A percentile compares a stretch with the other conserved stretches of the same genome.
Conservation (phyloP, 1,139 yeast genomes). For the Yamadazyma buinensis region DNA sequence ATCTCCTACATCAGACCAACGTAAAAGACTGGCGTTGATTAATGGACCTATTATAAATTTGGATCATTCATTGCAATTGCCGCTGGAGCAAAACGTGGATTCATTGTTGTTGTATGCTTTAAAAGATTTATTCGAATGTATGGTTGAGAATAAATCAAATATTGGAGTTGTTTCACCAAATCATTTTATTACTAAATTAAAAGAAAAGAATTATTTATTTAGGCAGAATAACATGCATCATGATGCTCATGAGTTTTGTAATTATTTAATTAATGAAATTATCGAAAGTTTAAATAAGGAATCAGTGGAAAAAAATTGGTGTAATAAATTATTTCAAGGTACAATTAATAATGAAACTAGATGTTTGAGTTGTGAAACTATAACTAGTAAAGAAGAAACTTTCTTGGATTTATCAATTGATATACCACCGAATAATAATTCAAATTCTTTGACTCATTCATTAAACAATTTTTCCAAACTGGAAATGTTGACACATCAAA, state of each 20-base stretch:
- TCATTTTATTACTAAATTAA: slow-evolving; percentile 67
- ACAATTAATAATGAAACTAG: slow-evolving; percentile 80
- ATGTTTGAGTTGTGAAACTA: slow-evolving; percentile 87
- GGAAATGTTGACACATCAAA: slow-evolving; percentile 81
- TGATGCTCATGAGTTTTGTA: slow-evolving; percentile 95
- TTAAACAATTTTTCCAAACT: slow-evolving; percentile 77
- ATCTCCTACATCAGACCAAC: slow-evolving; percentile 63
- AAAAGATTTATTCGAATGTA: slow-evolving; percentile 81
- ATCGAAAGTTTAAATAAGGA: slow-evolving; percentile 62
- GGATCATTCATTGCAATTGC: slow-evolving; percentile 55
- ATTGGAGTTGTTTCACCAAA: slow-evolving; percentile 86
- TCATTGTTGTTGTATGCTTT: slow-evolving; percentile 66
- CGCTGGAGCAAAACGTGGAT: slow-evolving; percentile 41
- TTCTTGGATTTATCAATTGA: slow-evolving; percentile 87
- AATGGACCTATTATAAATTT: slow-evolving; percentile 83
- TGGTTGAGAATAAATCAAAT: slow-evolving; percentile 65
- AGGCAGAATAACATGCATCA: slow-evolving; percentile 89
- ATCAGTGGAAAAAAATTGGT: slow-evolving; percentile 40
- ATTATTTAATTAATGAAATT: slow-evolving; percentile 76
- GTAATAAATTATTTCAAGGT: slow-evolving; percentile 81
- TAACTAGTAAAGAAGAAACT: slow-evolving; percentile 78
- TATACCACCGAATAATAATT: slow-evolving; percentile 65
- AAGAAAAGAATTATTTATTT: slow-evolving; percentile 78
- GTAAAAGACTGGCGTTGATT: slow-evolving; percentile 75
- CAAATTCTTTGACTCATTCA: slow-evolving; percentile 65